These are phyloP conservation scores for Eutrema japonicum DNA, from an alignment of 345 rosid genomes.

Conservation along the genomic window DNA sequence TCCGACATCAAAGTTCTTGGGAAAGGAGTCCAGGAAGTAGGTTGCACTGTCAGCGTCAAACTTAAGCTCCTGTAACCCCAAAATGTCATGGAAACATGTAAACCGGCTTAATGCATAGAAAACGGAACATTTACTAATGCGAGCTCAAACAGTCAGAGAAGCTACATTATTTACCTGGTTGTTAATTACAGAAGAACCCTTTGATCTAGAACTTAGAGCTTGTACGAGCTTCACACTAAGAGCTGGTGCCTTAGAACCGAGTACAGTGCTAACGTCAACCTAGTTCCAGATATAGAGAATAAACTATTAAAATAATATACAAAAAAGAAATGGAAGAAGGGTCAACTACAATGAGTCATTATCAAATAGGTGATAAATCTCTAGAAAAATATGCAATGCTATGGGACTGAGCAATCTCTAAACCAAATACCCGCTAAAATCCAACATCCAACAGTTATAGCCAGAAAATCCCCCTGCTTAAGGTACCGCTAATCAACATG, in stretches of 20 bases:
- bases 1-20: conserved; percentile 79
- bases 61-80: conserved; percentile 69
- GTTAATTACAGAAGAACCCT: conserved; percentile 62
- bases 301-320: not conserved
- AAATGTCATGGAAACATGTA: conserved; percentile 23
- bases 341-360: conserved; percentile 1
- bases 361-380: conserved; percentile 4
- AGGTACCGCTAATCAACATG: conserved; percentile 12
- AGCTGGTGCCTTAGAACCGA: conserved; percentile 85
- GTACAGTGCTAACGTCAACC: conserved; percentile 87
- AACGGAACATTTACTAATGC: conserved; percentile 12
- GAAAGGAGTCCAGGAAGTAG: conserved; percentile 57
- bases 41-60: conserved; percentile 58
- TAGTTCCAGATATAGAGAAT: conserved; percentile 39
- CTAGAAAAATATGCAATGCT: conserved; percentile 1
- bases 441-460: conserved; percentile 4
- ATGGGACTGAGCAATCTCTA: conserved; percentile 8
- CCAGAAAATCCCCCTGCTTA: conserved; percentile 11
- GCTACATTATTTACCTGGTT: conserved; percentile 57
- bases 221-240: conserved; percentile 71
- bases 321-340: not conserved
- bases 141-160: conserved; percentile 19
- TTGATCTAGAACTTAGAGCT: conserved; percentile 55
- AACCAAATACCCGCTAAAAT: not conserved
- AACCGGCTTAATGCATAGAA: conserved; percentile 8